Percentiles rank a stretch among this genome's conserved stretches.
phyloP scores from a whole-genome alignment of 768 basidiomycete species.

The Pleurotus tuber-regium region DNA sequence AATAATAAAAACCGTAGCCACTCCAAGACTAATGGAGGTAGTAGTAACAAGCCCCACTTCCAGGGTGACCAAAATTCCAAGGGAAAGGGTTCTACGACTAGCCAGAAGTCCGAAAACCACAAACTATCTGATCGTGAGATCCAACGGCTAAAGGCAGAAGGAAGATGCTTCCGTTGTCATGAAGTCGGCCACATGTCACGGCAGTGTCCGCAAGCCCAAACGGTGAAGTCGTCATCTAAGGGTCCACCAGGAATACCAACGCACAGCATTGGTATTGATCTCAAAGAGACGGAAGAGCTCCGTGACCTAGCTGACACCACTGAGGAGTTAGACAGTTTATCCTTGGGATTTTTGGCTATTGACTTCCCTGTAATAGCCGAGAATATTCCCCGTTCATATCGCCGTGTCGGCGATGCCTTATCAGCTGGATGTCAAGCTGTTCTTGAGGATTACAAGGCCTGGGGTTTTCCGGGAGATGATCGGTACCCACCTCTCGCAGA shows the following conservation, averaged over 20 bases:
- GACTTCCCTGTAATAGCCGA: too few relatives aligned
- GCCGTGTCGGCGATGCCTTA: too few relatives aligned
- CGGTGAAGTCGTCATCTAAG: background rate
- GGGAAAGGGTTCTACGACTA: background rate
- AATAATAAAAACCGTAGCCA: background rate
- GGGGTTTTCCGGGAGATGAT: too few relatives aligned
- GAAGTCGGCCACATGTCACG: conserved; percentile 24
- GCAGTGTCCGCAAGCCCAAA: conserved; percentile 25
- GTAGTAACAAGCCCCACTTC: background rate
- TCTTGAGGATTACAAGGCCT: too few relatives aligned
- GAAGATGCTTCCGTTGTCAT: conserved; percentile 27
- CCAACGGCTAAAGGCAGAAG: conserved; percentile 17
- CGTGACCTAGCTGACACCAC: too few relatives aligned
- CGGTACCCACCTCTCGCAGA: too few relatives aligned
- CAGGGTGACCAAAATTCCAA: background rate
- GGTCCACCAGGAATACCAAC: conserved; percentile 1
- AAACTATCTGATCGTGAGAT: background rate
- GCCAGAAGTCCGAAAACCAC: background rate
- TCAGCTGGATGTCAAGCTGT: too few relatives aligned
- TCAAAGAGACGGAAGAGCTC: background rate
- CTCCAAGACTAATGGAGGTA: background rate
- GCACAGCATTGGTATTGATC: background rate
- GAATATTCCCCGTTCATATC: too few relatives aligned
- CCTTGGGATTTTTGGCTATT: too few relatives aligned
- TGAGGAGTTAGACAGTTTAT: too few relatives aligned